Conservation (phyloP, 2,329 filamentous ascomycete species). For the Pezicula carpinea region DNA sequence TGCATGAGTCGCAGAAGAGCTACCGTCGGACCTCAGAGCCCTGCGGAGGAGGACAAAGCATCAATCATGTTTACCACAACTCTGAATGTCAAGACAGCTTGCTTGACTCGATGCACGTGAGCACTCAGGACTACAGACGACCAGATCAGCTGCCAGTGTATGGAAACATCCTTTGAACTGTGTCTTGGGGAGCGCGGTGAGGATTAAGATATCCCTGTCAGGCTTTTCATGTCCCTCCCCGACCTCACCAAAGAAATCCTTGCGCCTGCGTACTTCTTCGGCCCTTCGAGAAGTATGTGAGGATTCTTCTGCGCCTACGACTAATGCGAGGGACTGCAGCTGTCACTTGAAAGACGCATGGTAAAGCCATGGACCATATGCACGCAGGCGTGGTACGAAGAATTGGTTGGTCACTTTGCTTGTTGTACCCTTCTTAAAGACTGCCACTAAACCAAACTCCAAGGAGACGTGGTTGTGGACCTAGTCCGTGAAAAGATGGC, state of each 20-base stretch:
- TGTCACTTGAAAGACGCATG: slow-evolving; percentile 31
- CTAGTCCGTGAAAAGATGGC: neutral
- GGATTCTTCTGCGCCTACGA: slow-evolving; percentile 24
- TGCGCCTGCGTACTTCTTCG: slow-evolving; percentile 25
- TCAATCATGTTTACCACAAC: slow-evolving; percentile 16
- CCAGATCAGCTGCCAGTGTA: slow-evolving; percentile 4
- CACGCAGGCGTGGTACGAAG: slow-evolving; percentile 22
- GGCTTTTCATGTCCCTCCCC: slow-evolving; percentile 22
- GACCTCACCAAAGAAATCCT: slow-evolving; percentile 17
- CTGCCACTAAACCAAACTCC: neutral
- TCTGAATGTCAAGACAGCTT: slow-evolving; percentile 23
- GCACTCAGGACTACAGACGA: slow-evolving; percentile 22
- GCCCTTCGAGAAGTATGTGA: slow-evolving; percentile 36
- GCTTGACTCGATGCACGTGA: slow-evolving; percentile 54
- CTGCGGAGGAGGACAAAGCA: slow-evolving; percentile 44
- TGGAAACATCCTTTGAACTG: neutral
- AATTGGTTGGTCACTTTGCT: slow-evolving; percentile 10
- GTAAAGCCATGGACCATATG: slow-evolving; percentile 19
- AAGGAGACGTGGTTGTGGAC: slow-evolving; percentile 5
- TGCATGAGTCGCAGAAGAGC: slow-evolving; percentile 42
- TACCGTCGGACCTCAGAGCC: slow-evolving; percentile 16
- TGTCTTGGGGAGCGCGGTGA: slow-evolving; percentile 6
- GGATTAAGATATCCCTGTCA: slow-evolving; percentile 9
- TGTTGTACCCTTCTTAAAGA: neutral
- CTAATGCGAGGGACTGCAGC: slow-evolving; percentile 35